Percentiles rank a stretch among this genome's conserved stretches.
Conservation (phyloP, 306 rosid species). For the Cyamopsis tetragonoloba region DNA sequence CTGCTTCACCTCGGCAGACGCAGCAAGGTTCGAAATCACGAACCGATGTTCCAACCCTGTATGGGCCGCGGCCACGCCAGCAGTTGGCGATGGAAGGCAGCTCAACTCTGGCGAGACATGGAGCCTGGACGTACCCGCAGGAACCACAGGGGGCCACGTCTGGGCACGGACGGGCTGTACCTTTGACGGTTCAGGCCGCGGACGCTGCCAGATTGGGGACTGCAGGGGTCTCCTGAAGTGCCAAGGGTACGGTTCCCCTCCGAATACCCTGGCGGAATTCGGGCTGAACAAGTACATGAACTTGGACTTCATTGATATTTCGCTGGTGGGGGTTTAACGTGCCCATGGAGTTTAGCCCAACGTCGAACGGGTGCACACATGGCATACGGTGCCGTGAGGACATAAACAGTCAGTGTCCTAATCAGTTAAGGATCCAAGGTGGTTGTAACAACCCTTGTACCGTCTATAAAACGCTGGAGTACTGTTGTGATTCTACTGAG, state of each 20-base stretch:
- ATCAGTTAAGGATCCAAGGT: constrained; percentile 20
- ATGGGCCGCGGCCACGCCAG: constrained; percentile 49
- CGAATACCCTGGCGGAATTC: constrained; percentile 48
- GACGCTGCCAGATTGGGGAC: constrained; percentile 51
- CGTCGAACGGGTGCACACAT: not conserved
- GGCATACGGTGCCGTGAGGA: constrained; percentile 30
- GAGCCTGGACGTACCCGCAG: constrained; percentile 24
- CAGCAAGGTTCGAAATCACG: constrained; percentile 30
- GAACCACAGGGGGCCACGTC: constrained; percentile 33
- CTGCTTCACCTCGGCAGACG: not conserved
- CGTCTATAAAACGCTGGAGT: constrained; percentile 26
- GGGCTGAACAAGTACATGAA: constrained; percentile 35
- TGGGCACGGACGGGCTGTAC: constrained; percentile 64
- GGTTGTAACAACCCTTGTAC: constrained; percentile 60
- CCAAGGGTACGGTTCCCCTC: constrained; percentile 38
- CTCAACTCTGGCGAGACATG: constrained; percentile 24
- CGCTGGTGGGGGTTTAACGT: constrained; percentile 46
- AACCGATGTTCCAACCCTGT: constrained; percentile 44
- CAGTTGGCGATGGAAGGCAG: constrained; percentile 37
- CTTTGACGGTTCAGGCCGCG: constrained; percentile 33
- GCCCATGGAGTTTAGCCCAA: constrained; percentile 42
- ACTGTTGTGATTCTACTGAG: constrained; percentile 29
- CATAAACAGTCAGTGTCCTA: constrained; percentile 47
- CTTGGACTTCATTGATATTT: constrained; percentile 39
- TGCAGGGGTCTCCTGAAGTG: constrained; percentile 42